phyloP scores from a whole-genome alignment of 2,329 filamentous ascomycete species.

The Neospermospora avenae region DNA sequence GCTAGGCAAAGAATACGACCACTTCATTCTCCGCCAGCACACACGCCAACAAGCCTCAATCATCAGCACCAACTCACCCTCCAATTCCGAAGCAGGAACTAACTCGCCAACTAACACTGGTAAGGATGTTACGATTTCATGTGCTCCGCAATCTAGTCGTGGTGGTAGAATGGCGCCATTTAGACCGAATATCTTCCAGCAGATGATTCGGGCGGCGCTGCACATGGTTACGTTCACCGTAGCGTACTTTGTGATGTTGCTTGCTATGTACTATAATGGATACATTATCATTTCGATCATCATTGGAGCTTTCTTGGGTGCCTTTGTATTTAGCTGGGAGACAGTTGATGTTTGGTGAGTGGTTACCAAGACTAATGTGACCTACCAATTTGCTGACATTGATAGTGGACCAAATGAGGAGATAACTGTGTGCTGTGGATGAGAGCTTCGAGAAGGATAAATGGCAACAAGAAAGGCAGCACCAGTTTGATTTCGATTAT shows the following conservation, averaged over 20 bases:
- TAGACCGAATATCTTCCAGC: slow-evolving; percentile 61
- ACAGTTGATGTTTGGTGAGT: slow-evolving; percentile 36
- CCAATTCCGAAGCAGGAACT: neutral
- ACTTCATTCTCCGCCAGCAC: slow-evolving; percentile 56
- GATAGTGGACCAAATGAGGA: slow-evolving; percentile 23
- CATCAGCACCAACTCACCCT: slow-evolving; percentile 10
- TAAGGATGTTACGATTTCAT: neutral
- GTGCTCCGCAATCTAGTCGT: neutral
- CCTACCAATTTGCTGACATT: neutral
- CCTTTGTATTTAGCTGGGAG: slow-evolving; percentile 74
- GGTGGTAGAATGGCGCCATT: slow-evolving; percentile 30
- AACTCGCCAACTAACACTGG: neutral
- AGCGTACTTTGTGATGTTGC: slow-evolving; percentile 76
- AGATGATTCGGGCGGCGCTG: slow-evolving; percentile 61
- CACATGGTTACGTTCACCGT: slow-evolving; percentile 71
- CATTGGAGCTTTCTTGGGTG: slow-evolving; percentile 69
- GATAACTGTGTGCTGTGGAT: slow-evolving; percentile 29
- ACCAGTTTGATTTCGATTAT: neutral
- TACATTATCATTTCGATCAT: slow-evolving; percentile 82
- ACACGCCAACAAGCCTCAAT: slow-evolving; percentile 35
- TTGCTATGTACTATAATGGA: slow-evolving; percentile 61
- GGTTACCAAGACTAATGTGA: neutral
- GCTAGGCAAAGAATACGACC: slow-evolving; percentile 68
- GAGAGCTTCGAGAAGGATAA: neutral
- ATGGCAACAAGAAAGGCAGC: neutral